Evolutionary conservation across 306 rosid species (phyloP).

Genomic region (Pyrus communis): DNA sequence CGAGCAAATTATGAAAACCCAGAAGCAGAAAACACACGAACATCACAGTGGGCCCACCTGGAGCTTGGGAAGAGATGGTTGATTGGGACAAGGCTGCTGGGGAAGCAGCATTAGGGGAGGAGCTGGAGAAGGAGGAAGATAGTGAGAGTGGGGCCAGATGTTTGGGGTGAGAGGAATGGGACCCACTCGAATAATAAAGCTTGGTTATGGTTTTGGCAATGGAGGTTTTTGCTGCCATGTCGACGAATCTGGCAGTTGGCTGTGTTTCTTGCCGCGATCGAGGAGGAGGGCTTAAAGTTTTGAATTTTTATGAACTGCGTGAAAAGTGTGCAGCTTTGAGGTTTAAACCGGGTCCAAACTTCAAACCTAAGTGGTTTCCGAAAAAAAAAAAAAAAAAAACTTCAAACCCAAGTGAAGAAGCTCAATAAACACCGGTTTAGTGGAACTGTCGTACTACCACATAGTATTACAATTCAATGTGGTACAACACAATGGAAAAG

Average conservation of each 20-base stretch:
- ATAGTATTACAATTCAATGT: no score
- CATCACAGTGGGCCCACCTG: slow-evolving; percentile 28
- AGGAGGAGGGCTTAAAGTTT: background rate
- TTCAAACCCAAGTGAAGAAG: background rate
- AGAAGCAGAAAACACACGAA: background rate
- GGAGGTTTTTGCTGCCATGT: slow-evolving; percentile 36
- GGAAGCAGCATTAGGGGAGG: slow-evolving; percentile 32
- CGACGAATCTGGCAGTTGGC: slow-evolving; percentile 5
- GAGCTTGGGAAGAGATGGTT: slow-evolving; percentile 38
- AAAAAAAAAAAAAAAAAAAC: background rate
- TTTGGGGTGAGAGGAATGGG: slow-evolving; percentile 2
- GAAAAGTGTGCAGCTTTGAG: background rate
- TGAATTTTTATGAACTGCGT: no score
- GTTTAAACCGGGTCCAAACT: background rate
- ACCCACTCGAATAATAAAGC: slow-evolving; percentile 27
- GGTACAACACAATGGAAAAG: no score
- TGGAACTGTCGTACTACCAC: background rate
- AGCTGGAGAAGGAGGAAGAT: slow-evolving; percentile 23
- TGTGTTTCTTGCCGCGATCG: background rate
- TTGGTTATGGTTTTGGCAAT: slow-evolving; percentile 31
- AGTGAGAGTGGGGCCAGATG: slow-evolving; percentile 1
- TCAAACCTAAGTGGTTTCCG: background rate
- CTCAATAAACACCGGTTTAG: background rate
- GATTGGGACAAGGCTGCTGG: slow-evolving; percentile 30
- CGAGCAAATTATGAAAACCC: slow-evolving; percentile 1